A percentile compares a stretch with the other conserved stretches of the same genome.
Conservation (phyloP, 139 green algal genomes). For the Chlorella ohadii region DNA sequence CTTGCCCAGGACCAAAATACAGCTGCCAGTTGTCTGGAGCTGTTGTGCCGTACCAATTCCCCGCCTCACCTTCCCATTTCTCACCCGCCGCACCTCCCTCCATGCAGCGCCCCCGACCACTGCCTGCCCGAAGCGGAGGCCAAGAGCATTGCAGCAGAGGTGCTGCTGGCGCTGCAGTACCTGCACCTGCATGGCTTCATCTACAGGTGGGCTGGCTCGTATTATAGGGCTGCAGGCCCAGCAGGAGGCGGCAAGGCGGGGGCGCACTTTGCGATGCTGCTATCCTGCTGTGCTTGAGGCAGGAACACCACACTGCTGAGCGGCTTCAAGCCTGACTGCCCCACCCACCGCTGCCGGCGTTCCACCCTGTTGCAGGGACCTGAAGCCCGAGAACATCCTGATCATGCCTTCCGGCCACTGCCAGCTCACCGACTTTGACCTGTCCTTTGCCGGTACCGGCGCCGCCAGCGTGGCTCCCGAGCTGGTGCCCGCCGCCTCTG, state of each 20-base stretch:
- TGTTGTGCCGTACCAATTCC: too few species aligned
- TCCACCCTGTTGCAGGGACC: slow-evolving; percentile 62
- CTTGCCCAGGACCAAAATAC: too few species aligned
- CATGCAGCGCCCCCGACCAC: slow-evolving; percentile 52
- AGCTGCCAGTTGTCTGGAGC: too few species aligned
- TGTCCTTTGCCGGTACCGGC: slow-evolving; percentile 49
- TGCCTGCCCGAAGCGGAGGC: slow-evolving; percentile 80
- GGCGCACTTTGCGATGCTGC: too few species aligned
- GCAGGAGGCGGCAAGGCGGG: too few species aligned
- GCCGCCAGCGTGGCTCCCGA: neutral
- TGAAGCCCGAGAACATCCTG: slow-evolving; percentile 99
- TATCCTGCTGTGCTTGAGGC: too few species aligned
- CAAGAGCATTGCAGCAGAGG: slow-evolving; percentile 92
- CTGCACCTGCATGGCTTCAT: slow-evolving; percentile 96
- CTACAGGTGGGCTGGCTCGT: slow-evolving; percentile 74
- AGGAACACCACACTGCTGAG: too few species aligned
- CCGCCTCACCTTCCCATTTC: too few species aligned
- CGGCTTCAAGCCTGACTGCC: too few species aligned
- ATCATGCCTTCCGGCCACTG: slow-evolving; percentile 90
- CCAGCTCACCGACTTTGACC: slow-evolving; percentile 99
- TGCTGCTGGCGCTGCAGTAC: slow-evolving; percentile 98
- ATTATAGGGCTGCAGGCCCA: too few species aligned
- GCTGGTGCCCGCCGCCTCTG: neutral
- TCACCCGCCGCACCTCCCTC: neutral
- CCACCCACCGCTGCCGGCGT: neutral